These are phyloP conservation scores for Sclerotinia subarctica DNA, from an alignment of 2,329 filamentous ascomycete genomes.

Conservation along the genomic window DNA sequence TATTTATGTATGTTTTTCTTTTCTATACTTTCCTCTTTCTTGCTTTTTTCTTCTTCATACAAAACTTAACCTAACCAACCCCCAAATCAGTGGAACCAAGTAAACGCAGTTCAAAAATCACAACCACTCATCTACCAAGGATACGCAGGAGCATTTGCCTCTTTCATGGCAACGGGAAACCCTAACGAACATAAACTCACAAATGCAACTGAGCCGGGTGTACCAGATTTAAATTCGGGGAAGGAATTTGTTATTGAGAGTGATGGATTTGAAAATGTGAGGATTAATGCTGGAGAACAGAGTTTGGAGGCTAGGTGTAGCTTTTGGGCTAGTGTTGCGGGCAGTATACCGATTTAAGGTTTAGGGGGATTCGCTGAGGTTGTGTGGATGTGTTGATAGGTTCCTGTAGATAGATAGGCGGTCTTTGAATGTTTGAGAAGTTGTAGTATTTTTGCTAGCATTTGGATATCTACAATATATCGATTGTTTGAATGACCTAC, in stretches of 20 bases:
- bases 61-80: not conserved
- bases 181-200: conserved; percentile 57
- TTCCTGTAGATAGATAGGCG: no score
- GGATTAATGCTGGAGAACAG: conserved; percentile 33
- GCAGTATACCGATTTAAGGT: conserved; percentile 45
- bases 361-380: not conserved
- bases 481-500: no score
- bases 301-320: conserved; percentile 46
- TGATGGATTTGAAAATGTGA: conserved; percentile 40
- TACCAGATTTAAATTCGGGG: conserved; percentile 42
- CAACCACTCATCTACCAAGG: conserved; percentile 54
- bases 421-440: no score
- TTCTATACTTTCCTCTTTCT: no score
- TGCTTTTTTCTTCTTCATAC: no score
- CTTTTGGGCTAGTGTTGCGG: conserved; percentile 51
- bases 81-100: conserved; percentile 50
- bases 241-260: conserved; percentile 51
- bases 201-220: conserved; percentile 41
- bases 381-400: not conserved
- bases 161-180: conserved; percentile 57
- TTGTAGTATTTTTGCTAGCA: no score
- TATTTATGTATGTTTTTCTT: conserved; percentile 46
- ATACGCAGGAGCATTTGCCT: conserved; percentile 57
- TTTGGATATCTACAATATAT: no score
- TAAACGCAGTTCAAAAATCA: conserved; percentile 51